Base-by-base conservation (phyloP, 495 filamentous ascomycete species). In the Parmelia sp. region DNA sequence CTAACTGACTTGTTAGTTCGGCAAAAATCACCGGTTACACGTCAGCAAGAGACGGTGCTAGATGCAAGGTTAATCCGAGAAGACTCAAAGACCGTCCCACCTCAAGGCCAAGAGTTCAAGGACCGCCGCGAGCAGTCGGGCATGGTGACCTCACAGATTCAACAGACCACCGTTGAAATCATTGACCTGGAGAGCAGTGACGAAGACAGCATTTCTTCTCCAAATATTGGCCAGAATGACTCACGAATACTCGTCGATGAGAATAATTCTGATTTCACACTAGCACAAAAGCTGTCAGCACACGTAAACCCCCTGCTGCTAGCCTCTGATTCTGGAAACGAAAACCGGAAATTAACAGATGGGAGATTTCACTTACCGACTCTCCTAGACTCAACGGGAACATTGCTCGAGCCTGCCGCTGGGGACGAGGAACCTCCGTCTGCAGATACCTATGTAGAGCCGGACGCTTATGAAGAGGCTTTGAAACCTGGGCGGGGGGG, bases 141-240 rank as follows among this genome's bases (percentile, higher is more conserved):
- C 33, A 36, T 25, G 44, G 4, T 37, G 25, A 4, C 9, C 39
- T 23, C 17, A 31, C 1, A 39, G 39, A 36, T 23, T 17, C 49
- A 47, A 21, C 19, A 36, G 8, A 42, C 53, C 23, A 33, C 36
- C 7, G 61, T 63, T 23, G 60, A 69, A 23, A 64, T 69, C 23
- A 61, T 69, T 51, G 57, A 69, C 60, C 33, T 69, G 15, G 67
- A 64, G 31, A 66, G 64, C 40, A 45, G 51, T 12, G 67, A 69
- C 51, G 67, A 69, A 19, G 64, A 60, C 3, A 53, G 39, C 37
- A 14, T 27, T 23, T 33, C 1, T 21, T 1, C 15, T 33, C 51
- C 31, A 11, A 19, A 9, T 4, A 1, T 55, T 3, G 21, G 51
- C 7, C 51, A 55, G 51, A 17, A 55, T 33, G 51, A 3, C 15